These are phyloP conservation scores for Picea sitchensis DNA, from an alignment of 75 land plant genomes.

Conservation along the genomic window DNA sequence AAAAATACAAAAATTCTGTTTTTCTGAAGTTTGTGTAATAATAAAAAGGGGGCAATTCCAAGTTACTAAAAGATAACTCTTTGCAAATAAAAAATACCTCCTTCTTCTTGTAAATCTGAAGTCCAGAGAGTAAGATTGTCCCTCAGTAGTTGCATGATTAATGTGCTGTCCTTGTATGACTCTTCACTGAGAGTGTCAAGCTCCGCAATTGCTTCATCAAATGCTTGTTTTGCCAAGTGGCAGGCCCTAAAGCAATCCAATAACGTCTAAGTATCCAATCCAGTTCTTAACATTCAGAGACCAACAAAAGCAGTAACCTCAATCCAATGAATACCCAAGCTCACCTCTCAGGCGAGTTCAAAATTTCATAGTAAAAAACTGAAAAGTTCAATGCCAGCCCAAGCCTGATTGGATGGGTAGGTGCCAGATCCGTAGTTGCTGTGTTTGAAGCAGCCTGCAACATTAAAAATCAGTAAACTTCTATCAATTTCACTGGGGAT, in stretches of 20 bases:
- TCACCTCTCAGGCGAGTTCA: constrained; percentile 74
- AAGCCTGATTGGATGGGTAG: constrained; percentile 79
- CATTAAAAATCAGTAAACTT: not conserved
- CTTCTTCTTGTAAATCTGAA: constrained; percentile 65
- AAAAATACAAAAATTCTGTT: not conserved
- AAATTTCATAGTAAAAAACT: constrained; percentile 78
- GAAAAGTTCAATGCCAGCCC: constrained; percentile 87
- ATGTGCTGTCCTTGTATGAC: constrained; percentile 72
- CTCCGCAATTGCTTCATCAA: constrained; percentile 82
- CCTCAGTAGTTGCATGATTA: constrained; percentile 70
- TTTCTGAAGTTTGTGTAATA: not conserved
- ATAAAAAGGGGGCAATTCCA: not conserved
- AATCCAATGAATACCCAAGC: not conserved
- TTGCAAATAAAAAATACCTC: constrained; percentile 19
- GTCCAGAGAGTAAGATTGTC: constrained; percentile 81
- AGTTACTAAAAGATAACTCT: not conserved
- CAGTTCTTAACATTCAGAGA: not conserved
- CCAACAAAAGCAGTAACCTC: not conserved
- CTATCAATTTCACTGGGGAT: not conserved
- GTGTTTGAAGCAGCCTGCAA: constrained; percentile 58
- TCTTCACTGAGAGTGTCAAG: constrained; percentile 67
- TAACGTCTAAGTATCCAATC: not conserved
- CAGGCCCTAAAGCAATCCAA: constrained; percentile 39
- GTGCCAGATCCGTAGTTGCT: constrained; percentile 63
- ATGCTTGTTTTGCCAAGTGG: constrained; percentile 71